Evolutionary conservation across 768 basidiomycete species (phyloP).

Genomic region (Thelephora aurantiotincta): DNA sequence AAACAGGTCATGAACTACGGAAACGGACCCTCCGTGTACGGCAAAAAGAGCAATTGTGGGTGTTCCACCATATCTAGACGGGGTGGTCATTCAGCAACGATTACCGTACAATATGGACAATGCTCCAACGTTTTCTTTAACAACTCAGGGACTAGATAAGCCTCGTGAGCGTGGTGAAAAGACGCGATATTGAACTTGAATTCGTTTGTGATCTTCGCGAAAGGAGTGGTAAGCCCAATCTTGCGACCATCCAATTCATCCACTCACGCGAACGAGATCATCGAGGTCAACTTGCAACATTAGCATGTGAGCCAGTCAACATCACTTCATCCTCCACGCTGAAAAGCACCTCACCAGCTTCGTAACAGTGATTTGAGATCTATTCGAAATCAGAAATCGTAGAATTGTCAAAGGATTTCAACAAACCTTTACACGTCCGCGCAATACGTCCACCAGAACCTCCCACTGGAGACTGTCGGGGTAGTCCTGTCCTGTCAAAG

Average conservation of each 20-base stretch:
- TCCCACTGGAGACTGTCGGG: slow-evolving; percentile 67
- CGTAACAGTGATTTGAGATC: slow-evolving; percentile 58
- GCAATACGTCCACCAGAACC: slow-evolving; percentile 65
- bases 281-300: slow-evolving; percentile 53
- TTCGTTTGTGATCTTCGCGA: slow-evolving; percentile 50
- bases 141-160: slow-evolving; percentile 68
- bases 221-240: neutral
- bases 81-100: neutral
- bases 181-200: slow-evolving; percentile 71
- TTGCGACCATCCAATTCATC: neutral
- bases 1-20: neutral
- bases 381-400: slow-evolving; percentile 10
- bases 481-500: slow-evolving; percentile 28
- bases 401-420: neutral
- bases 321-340: neutral
- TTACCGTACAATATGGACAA: neutral
- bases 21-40: slow-evolving; percentile 24
- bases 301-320: slow-evolving; percentile 7
- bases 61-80: slow-evolving; percentile 38
- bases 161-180: slow-evolving; percentile 71
- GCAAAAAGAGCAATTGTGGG: slow-evolving; percentile 78
- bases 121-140: slow-evolving; percentile 50
- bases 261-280: slow-evolving; percentile 47
- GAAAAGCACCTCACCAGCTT: slow-evolving; percentile 19
- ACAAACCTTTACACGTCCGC: slow-evolving; percentile 71